Evolutionary conservation across 352 stramenopile species (phyloP).

Genomic region (Albugo candida): DNA sequence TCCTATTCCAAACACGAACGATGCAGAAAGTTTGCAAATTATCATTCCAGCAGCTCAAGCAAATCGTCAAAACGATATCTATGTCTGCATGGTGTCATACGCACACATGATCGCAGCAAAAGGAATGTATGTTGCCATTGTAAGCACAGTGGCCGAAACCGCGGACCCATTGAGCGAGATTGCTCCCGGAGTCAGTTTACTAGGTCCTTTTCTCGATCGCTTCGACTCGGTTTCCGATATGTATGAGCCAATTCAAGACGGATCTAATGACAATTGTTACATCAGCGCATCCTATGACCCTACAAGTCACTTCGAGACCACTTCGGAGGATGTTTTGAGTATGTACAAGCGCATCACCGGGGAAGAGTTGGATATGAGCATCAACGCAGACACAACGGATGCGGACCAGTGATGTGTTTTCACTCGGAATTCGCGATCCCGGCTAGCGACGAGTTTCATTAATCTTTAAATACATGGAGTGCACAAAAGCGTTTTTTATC

Average conservation of each 20-base stretch:
- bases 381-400: conserved; percentile 91
- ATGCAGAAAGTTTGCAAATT: conserved; percentile 95
- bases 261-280: conserved; percentile 90
- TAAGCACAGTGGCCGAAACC: conserved; percentile 96
- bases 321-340: conserved; percentile 90
- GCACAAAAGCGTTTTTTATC: no score
- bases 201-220: conserved; percentile 90
- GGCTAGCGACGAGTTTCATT: no score
- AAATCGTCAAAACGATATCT: conserved; percentile 94
- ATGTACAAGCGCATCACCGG: conserved; percentile 97
- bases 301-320: conserved; percentile 95
- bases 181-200: conserved; percentile 84
- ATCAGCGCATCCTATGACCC: conserved; percentile 90
- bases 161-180: conserved; percentile 90
- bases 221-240: conserved; percentile 94
- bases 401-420: conserved; percentile 71
- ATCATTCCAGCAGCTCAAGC: conserved; percentile 96
- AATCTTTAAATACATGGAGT: no score
- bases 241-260: conserved; percentile 85
- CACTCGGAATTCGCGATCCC: background rate
- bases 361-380: conserved; percentile 95
- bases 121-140: conserved; percentile 98
- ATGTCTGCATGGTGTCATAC: conserved; percentile 92
- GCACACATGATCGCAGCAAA: conserved; percentile 87
- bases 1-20: conserved; percentile 92